Base-by-base conservation (phyloP, 495 filamentous ascomycete species). In the Penicillium coprophilum region DNA sequence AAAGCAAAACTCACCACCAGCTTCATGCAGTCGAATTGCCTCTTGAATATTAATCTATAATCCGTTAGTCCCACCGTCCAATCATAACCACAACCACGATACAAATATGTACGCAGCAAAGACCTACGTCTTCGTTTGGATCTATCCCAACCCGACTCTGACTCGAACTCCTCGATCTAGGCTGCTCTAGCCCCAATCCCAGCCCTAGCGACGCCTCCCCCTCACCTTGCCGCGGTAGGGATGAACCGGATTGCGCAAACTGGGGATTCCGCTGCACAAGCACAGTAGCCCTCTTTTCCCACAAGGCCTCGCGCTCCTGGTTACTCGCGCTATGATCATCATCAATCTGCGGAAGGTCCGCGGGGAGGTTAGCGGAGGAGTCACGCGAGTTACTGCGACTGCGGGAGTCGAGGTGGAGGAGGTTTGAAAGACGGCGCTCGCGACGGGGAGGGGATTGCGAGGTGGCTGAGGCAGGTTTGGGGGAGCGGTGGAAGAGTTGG, bases 11-110 rank as follows among this genome's bases (percentile, higher is more conserved):
- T 70, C 71, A 85, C 84, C 79, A 51, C 94, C 93, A 30, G 76
- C 77, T 71, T 99, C 94, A 70, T 99, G 94, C 54, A 97, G 80
- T 63, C 86, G 80, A 71, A 99, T 97, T n/a, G 95, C 94, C 71
- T 94, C 86, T 73, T 96, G 92, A 53, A 99, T 96, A 74, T 89
- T 87, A 30, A 87, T 82, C 80, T 97, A 60, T 15, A 46, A 8
- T 0, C 27, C 17, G 52, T 60, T 38, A 61, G 52, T 30, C 31
- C 20, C 43, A 38, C 40, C 46, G 27, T 45, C 52, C 40, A 46
- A 12, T 4, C 52, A 38, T 30, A 38, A 12, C 3, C 48, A 23
- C 17, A 15, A 30, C 19, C 32, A 50, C 7, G 30, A 17, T 6
- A 15, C 32, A 38, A 13, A 48, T 34, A 46, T 10, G 28, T 17